Conservation (phyloP, 2,329 filamentous ascomycete species). For the Colletotrichum kahawae region DNA sequence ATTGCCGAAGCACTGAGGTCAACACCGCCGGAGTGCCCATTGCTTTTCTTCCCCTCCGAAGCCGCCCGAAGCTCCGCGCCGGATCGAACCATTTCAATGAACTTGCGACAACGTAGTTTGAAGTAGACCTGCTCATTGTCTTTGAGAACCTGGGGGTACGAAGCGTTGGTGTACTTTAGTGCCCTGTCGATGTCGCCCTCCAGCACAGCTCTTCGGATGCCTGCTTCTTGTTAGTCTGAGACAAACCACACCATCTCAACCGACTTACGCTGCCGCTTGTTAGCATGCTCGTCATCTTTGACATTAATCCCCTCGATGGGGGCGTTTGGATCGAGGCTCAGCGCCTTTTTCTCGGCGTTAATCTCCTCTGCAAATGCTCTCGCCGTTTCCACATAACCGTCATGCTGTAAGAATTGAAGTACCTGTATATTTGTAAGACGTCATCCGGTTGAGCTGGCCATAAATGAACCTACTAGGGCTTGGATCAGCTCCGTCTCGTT, state of each 20-base stretch:
- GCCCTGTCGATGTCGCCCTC: conserved; percentile 93
- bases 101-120: conserved; percentile 85
- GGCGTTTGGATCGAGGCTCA: conserved; percentile 62
- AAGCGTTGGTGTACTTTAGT: conserved; percentile 77
- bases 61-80: conserved; percentile 68
- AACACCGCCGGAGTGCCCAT: conserved; percentile 47
- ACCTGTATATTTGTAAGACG: conserved; percentile 42
- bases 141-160: conserved; percentile 81
- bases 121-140: conserved; percentile 88
- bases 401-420: conserved; percentile 89
- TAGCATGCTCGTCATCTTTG: conserved; percentile 84
- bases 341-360: conserved; percentile 71
- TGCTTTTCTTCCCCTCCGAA: conserved; percentile 46
- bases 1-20: conserved; percentile 55
- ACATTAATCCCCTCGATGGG: conserved; percentile 67
- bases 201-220: conserved; percentile 84
- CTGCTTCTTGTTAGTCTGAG: conserved; percentile 46
- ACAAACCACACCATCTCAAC: background rate
- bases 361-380: conserved; percentile 87
- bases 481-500: conserved; percentile 83
- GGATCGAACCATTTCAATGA: conserved; percentile 90
- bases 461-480: conserved; percentile 62
- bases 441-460: background rate
- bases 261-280: conserved; percentile 81
- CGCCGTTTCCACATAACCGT: conserved; percentile 94